Conservation (phyloP, 2,329 filamentous ascomycete species). For the Elsinoe ampelina region DNA sequence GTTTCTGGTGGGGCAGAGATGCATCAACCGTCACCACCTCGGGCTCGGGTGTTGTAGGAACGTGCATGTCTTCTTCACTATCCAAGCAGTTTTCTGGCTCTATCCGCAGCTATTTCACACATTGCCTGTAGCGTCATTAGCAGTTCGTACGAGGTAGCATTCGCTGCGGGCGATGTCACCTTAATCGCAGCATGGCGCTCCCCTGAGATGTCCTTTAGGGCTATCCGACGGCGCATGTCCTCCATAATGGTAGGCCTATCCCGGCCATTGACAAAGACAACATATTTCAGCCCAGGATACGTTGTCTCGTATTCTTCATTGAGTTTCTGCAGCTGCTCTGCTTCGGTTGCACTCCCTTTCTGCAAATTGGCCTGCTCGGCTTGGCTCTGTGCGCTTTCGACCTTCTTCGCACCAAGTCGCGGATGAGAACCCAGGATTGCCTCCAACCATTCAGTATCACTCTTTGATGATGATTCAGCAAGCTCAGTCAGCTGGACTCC, state of each 20-base stretch:
- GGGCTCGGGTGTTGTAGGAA: conserved; percentile 5
- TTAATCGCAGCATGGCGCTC: conserved; percentile 68
- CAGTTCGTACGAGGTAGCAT: conserved; percentile 6
- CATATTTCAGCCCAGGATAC: conserved; percentile 78
- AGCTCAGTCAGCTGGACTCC: conserved; percentile 54
- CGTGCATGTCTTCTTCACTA: not conserved
- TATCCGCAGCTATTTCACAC: conserved; percentile 80
- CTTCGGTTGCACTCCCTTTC: conserved; percentile 41
- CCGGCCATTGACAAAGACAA: conserved; percentile 84
- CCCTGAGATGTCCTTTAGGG: conserved; percentile 51
- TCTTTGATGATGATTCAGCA: conserved; percentile 40
- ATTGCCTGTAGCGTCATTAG: conserved; percentile 56
- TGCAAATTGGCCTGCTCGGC: conserved; percentile 73
- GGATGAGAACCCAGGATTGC: conserved; percentile 74
- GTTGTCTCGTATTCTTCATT: conserved; percentile 71
- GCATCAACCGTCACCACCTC: not conserved
- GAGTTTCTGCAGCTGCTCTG: conserved; percentile 48
- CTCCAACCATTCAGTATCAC: conserved; percentile 51
- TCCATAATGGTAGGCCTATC: conserved; percentile 64
- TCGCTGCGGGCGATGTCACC: conserved; percentile 41
- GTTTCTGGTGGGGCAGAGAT: conserved; percentile 6
- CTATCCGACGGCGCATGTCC: conserved; percentile 70
- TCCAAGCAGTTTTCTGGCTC: conserved; percentile 53
- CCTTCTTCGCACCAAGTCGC: conserved; percentile 68
- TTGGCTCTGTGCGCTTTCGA: conserved; percentile 72